A percentile compares a stretch with the other conserved stretches of the same genome.
Conservation (phyloP, 75 land plant genomes). For the Sequoiadendron giganteum region DNA sequence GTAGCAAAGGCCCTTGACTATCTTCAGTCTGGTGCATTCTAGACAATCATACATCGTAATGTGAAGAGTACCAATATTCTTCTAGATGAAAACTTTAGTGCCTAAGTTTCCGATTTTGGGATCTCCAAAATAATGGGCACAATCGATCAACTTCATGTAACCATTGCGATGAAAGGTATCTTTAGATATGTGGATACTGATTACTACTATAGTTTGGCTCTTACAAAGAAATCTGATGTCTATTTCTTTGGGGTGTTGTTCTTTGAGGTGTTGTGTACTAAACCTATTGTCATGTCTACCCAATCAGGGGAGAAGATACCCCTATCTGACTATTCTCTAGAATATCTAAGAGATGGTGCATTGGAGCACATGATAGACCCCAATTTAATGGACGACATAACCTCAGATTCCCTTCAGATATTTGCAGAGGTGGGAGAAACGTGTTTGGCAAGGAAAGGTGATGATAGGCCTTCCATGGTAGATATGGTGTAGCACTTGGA, state of each 20-base stretch:
- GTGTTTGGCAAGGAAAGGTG: slow-evolving; percentile 19
- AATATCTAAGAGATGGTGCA: no score
- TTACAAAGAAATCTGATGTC: no score
- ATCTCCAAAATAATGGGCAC: slow-evolving; percentile 22
- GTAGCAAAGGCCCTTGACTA: no score
- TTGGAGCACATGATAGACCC: no score
- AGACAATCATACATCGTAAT: no score
- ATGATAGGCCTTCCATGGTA: slow-evolving; percentile 22
- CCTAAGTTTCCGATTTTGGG: slow-evolving; percentile 35
- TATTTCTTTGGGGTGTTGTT: not conserved
- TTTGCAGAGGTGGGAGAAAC: slow-evolving; percentile 36
- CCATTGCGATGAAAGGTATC: slow-evolving; percentile 28
- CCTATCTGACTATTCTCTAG: slow-evolving; percentile 21
- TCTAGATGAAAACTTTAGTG: slow-evolving; percentile 14
- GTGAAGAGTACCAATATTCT: no score
- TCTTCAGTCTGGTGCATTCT: no score
- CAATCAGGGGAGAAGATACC: slow-evolving; percentile 23
- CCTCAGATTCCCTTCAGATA: slow-evolving; percentile 20
- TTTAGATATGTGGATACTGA: slow-evolving; percentile 34
- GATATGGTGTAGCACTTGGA: slow-evolving; percentile 40
- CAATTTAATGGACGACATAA: not conserved
- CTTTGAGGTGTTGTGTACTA: no score
- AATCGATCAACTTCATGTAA: slow-evolving; percentile 20
- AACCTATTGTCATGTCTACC: not conserved
- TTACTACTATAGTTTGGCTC: slow-evolving; percentile 17